Conservation (phyloP, 1,284 basidiomycete species). For the Naganishia sp. region DNA sequence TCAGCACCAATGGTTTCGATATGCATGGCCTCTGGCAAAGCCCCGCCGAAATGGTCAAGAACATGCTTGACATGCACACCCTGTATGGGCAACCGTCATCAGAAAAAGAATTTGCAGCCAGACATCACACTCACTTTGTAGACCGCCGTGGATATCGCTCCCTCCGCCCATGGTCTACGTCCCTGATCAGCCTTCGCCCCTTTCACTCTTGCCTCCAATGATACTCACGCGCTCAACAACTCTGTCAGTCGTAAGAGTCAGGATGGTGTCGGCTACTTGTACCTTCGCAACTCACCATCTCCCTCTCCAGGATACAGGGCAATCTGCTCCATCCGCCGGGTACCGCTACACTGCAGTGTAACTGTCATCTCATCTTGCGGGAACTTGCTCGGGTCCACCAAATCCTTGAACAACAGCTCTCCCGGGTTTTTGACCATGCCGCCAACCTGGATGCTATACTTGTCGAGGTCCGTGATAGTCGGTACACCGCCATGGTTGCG, state of each 20-base stretch:
- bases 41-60: conserved; percentile 58
- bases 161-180: conserved; percentile 48
- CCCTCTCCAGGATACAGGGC: conserved; percentile 62
- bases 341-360: conserved; percentile 62
- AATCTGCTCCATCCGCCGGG: conserved; percentile 61
- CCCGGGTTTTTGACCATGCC: conserved; percentile 59
- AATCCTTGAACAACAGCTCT: conserved; percentile 57
- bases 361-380: conserved; percentile 60
- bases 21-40: conserved; percentile 59
- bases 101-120: not conserved
- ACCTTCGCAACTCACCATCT: conserved; percentile 42
- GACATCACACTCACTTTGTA: conserved; percentile 42
- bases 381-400: conserved; percentile 56
- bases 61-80: conserved; percentile 62
- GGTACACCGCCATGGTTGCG: conserved; percentile 60
- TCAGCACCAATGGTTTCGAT: conserved; percentile 63
- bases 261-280: too few relatives aligned
- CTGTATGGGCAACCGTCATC: conserved; percentile 30
- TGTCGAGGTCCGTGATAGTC: conserved; percentile 47
- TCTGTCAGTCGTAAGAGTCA: conserved; percentile 42
- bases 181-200: not conserved
- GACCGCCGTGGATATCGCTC: conserved; percentile 46
- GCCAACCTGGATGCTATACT: conserved; percentile 46
- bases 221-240: conserved; percentile 56
- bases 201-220: not conserved